phyloP scores from a whole-genome alignment of 2,329 filamentous ascomycete species.

The Pestalotiopsis sp. region DNA sequence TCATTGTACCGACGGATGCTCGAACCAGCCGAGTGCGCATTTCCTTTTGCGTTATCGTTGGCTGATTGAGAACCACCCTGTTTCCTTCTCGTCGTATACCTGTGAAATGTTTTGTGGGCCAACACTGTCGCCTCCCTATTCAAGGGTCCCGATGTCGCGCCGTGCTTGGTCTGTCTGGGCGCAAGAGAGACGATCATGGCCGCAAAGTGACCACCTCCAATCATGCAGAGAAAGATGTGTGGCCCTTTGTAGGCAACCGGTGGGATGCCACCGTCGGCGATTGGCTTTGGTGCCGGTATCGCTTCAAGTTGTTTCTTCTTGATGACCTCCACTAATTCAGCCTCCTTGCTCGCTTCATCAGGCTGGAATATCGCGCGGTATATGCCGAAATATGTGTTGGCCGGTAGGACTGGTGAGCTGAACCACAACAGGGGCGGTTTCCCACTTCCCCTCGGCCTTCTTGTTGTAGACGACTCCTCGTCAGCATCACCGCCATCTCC shows the following conservation, averaged over 20 bases:
- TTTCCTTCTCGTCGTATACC: conserved; percentile 94
- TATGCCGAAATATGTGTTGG: conserved; percentile 80
- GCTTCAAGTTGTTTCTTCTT: conserved; percentile 77
- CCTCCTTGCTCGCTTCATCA: conserved; percentile 68
- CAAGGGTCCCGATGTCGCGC: conserved; percentile 63
- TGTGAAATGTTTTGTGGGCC: conserved; percentile 96
- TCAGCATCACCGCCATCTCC: conserved; percentile 53
- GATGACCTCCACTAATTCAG: conserved; percentile 68
- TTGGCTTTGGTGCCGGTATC: conserved; percentile 52
- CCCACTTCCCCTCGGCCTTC: conserved; percentile 57
- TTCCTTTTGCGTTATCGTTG: conserved; percentile 91
- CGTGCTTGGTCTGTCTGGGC: conserved; percentile 74
- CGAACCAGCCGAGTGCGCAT: conserved; percentile 91
- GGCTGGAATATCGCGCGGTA: conserved; percentile 81
- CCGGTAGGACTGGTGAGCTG: conserved; percentile 71
- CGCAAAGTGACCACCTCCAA: conserved; percentile 95
- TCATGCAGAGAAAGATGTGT: conserved; percentile 97
- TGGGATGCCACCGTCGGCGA: conserved; percentile 61
- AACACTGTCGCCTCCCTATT: conserved; percentile 86
- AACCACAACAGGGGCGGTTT: conserved; percentile 87
- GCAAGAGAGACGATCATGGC: conserved; percentile 92
- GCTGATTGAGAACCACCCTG: conserved; percentile 95
- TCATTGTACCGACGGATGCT: conserved; percentile 93
- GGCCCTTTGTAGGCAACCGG: conserved; percentile 67
- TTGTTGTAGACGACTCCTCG: conserved; percentile 48